Percentiles rank a stretch among this genome's conserved stretches.
Evolutionary conservation across 2,329 filamentous ascomycete genomes (phyloP).

Genomic region (Nigrospora osmanthi): DNA sequence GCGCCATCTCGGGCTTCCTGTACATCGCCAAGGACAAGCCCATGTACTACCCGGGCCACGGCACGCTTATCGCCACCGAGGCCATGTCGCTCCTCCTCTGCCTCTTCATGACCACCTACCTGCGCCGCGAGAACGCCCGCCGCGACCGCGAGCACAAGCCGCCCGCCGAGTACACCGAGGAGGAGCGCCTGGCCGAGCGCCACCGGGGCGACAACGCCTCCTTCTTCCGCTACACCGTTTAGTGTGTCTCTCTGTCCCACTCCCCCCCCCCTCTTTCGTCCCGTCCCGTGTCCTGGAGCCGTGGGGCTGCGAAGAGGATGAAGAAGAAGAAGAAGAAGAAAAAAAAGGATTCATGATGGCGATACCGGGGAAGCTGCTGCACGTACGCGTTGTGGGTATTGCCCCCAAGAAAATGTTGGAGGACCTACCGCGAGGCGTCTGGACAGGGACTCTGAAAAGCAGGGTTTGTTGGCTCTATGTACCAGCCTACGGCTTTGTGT

Average conservation of each 20-base stretch:
- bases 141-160: slow-evolving; percentile 40
- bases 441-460: no score
- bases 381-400: no score
- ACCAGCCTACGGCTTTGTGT: no score
- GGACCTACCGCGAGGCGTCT: no score
- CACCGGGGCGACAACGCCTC: slow-evolving; percentile 49
- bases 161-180: slow-evolving; percentile 40
- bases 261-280: no score
- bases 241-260: not conserved
- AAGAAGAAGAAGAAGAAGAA: no score
- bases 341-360: no score
- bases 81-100: slow-evolving; percentile 41
- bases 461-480: no score
- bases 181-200: slow-evolving; percentile 43
- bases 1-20: slow-evolving; percentile 38
- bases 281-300: no score
- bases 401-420: no score
- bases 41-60: slow-evolving; percentile 35
- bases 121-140: slow-evolving; percentile 46
- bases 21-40: slow-evolving; percentile 34
- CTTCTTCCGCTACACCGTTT: slow-evolving; percentile 47
- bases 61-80: slow-evolving; percentile 30
- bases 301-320: no score
- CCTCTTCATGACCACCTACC: slow-evolving; percentile 49
- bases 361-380: no score